A percentile compares a stretch with the other conserved stretches of the same genome.
Conservation (phyloP, 202 grass and related monocot genomes). For the Digitaria exilis region DNA sequence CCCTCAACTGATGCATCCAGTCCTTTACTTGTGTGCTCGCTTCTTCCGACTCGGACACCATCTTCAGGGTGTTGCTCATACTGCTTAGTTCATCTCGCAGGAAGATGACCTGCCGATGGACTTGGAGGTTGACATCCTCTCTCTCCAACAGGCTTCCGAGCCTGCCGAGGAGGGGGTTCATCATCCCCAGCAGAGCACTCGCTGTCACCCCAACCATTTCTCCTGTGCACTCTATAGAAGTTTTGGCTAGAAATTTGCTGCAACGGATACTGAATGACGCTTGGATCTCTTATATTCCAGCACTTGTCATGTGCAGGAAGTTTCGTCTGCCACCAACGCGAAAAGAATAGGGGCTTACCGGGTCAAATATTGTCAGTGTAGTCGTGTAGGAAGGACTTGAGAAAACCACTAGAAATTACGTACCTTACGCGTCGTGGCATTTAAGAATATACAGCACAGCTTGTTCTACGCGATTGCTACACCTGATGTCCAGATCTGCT, state of each 20-base stretch:
- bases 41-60: neutral
- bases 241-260: neutral
- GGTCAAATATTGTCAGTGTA: neutral
- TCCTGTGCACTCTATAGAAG: too few relatives aligned
- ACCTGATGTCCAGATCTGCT: neutral
- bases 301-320: neutral
- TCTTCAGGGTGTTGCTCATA: neutral
- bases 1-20: slow-evolving; percentile 19
- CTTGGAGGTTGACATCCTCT: neutral
- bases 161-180: neutral
- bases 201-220: slow-evolving; percentile 26
- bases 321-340: neutral
- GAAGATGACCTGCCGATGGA: neutral
- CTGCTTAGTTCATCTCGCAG: slow-evolving; percentile 23
- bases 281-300: neutral
- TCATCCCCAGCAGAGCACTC: neutral
- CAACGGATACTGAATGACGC: neutral
- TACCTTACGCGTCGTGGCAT: neutral
- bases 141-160: neutral
- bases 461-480: neutral
- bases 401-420: neutral
- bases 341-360: neutral
- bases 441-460: neutral
- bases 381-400: neutral
- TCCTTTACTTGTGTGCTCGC: neutral